Evolutionary conservation across 169 alveolate genomes (phyloP).

Genomic region (Neospora caninum): DNA sequence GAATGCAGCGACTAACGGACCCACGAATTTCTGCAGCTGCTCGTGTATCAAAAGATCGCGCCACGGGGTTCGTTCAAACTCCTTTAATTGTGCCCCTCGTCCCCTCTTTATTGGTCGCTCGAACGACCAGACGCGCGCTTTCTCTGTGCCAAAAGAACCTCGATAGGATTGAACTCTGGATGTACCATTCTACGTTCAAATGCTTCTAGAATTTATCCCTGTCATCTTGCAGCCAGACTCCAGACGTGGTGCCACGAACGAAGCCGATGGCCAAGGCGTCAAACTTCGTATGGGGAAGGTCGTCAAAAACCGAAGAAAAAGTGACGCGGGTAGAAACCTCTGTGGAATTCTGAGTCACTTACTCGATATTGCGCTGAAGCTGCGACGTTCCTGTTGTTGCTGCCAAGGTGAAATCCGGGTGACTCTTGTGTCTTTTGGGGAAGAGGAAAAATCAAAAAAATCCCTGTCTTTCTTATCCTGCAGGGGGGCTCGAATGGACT

Average conservation of each 20-base stretch:
- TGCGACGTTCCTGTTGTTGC: neutral
- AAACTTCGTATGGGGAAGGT: neutral
- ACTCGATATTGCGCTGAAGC: neutral
- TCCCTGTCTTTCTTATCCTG: neutral
- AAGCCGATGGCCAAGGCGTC: neutral
- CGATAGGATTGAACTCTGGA: neutral
- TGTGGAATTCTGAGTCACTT: neutral
- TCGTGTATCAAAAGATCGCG: neutral
- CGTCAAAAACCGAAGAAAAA: neutral
- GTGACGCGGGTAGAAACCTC: neutral
- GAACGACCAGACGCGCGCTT: neutral
- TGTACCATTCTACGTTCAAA: neutral
- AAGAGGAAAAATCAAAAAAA: no score
- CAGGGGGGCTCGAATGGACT: neutral
- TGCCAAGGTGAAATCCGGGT: neutral
- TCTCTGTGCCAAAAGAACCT: neutral
- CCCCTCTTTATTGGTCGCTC: neutral
- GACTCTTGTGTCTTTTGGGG: neutral
- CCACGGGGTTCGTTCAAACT: neutral
- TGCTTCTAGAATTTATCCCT: neutral
- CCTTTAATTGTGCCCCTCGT: neutral
- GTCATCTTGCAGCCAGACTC: neutral
- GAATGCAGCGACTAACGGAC: neutral
- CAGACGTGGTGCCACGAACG: neutral
- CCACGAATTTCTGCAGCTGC: neutral